Base-by-base conservation (phyloP, 495 filamentous ascomycete genomes). In the Poronia punctata region DNA sequence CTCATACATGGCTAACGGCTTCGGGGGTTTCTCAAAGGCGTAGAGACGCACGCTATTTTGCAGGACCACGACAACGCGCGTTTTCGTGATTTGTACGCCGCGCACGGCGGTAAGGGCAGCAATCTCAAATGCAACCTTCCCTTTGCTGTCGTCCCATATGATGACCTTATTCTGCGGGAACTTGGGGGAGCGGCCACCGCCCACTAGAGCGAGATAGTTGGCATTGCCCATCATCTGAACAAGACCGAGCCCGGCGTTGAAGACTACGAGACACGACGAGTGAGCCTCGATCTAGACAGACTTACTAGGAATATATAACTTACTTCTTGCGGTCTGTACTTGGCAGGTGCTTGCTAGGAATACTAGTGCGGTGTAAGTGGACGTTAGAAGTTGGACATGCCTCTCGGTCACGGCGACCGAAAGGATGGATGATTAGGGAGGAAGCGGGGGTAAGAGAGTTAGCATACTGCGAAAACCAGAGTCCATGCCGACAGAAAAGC, bases 151-250 rank as follows among this genome's bases (percentile, higher is more conserved):
- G 57, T 97, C 88, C 92, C 90, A 98, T 43, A 96, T 84, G 19
- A 94, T 76, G 44, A 89, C 88, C 66, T 94, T 95, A 66, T 93
- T 93, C 47, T 80, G 78, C 0, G 87, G 80, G 51, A 86, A 92
- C 49, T 90, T 90, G 29, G 89, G 88, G 43, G 82, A 77, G 49
- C 74, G 82, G 26, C 92, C 90, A 40, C 92, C 92, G 39, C 90
- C 88, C 19, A 95, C 86, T 19, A 95, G 78, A 15, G 86, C 92
- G 16, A 97, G 68, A 57, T 84, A 94, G 62, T 89, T 92, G 35
- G 84, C 82, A 49, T 83, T 81, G 39, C 85, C 85, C 40, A 95
- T 80, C 86, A 95, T 93, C 58, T 85, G 80, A 10, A 79, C 88
- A 23, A 84, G 62, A 14, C 84, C 86, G 28, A 97, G 78, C 12